These are phyloP conservation scores for Gossypium mustelinum DNA, from an alignment of 345 rosid genomes.

Conservation along the genomic window DNA sequence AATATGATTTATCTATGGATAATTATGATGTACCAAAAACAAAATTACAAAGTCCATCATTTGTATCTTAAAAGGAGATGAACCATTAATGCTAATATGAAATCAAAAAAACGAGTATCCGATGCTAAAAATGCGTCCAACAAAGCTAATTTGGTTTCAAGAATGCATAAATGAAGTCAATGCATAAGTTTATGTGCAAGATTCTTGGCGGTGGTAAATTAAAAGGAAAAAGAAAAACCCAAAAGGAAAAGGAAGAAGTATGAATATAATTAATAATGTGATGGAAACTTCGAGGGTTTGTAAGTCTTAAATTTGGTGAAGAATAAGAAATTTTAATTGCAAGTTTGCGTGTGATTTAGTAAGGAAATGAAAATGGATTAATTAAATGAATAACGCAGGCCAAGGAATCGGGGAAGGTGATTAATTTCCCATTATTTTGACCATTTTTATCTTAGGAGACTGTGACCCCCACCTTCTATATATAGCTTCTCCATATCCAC, in stretches of 20 bases:
- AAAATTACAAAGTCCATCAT: too few species aligned
- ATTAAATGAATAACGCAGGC: constrained; percentile 33
- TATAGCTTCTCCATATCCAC: too few species aligned
- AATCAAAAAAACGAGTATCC: too few species aligned
- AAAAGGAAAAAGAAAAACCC: background rate
- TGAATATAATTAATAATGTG: background rate
- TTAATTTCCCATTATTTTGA: constrained; percentile 15
- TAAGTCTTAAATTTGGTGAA: background rate
- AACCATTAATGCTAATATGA: too few species aligned
- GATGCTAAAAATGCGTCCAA: too few species aligned
- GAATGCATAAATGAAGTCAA: background rate
- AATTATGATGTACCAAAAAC: too few species aligned
- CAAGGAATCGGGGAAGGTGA: constrained; percentile 38
- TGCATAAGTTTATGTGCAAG: background rate
- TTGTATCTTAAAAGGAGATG: too few species aligned
- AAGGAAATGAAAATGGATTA: background rate
- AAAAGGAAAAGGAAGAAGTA: background rate
- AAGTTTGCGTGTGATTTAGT: constrained; percentile 5
- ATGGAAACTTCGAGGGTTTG: constrained; percentile 6
- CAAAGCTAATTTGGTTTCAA: too few species aligned
- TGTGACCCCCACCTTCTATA: background rate
- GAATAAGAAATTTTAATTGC: background rate
- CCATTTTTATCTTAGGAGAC: background rate
- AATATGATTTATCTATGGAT: too few species aligned
- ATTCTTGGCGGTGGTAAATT: background rate